phyloP scores from a whole-genome alignment of 2,329 filamentous ascomycete genomes.

The Colletotrichum somersetense region DNA sequence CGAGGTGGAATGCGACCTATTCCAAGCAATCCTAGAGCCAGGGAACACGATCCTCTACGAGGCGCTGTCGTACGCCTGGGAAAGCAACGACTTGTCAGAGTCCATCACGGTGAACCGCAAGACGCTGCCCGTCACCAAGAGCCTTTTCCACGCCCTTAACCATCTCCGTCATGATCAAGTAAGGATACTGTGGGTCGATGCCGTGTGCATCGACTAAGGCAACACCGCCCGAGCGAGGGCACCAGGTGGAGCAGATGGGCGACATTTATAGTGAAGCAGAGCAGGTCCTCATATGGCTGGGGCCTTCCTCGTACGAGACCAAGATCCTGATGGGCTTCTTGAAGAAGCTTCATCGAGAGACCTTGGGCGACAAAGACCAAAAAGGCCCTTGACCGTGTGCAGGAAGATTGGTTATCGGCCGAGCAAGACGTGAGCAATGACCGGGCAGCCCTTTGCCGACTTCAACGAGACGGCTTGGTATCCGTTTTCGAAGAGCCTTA shows the following conservation, averaged over 20 bases:
- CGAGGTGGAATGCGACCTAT: too few relatives aligned
- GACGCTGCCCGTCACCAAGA: background rate
- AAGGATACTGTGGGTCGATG: constrained; percentile 6
- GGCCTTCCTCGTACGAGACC: background rate
- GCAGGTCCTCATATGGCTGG: constrained; percentile 33
- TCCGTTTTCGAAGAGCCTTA: background rate
- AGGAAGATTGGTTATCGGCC: background rate
- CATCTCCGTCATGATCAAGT: background rate
- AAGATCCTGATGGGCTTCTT: constrained; percentile 6
- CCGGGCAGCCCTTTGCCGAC: background rate
- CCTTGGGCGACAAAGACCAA: background rate
- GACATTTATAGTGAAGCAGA: constrained; percentile 6
- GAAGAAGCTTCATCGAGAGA: background rate
- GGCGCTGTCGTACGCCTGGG: constrained; percentile 3
- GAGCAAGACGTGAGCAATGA: background rate
- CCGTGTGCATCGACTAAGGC: constrained; percentile 5
- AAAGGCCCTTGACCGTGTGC: background rate
- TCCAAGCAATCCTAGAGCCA: too few relatives aligned
- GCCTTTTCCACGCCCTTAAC: background rate
- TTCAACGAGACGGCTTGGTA: background rate
- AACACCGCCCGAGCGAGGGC: background rate
- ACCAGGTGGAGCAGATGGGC: constrained; percentile 8
- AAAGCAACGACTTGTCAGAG: background rate
- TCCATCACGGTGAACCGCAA: background rate
- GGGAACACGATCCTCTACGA: too few relatives aligned